Percentiles rank a stretch among this genome's conserved stretches.
phyloP scores from a whole-genome alignment of 2,329 filamentous ascomycete genomes.

The Ophiocordyceps camponoti-rufipedis region DNA sequence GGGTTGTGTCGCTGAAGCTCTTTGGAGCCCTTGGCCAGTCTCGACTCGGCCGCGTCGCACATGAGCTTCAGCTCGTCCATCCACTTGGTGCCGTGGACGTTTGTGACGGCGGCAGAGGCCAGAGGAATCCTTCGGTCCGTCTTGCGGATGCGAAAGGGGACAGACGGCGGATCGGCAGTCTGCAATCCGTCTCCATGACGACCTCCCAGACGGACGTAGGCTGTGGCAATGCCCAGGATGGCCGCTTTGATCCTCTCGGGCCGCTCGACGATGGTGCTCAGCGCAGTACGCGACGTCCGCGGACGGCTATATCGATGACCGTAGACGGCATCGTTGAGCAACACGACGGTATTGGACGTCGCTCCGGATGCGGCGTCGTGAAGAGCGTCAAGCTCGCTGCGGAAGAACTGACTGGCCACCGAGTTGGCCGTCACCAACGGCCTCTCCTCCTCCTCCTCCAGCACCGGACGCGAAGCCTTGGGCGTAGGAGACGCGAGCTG shows the following conservation, averaged over 20 bases:
- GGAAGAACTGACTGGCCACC: conserved; percentile 51
- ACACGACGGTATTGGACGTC: conserved; percentile 49
- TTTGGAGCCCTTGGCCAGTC: conserved; percentile 57
- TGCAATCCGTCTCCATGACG: conserved; percentile 54
- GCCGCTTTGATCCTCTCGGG: conserved; percentile 80
- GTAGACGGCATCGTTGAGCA: conserved; percentile 88
- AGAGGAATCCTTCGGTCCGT: conserved; percentile 56
- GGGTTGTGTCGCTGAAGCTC: conserved; percentile 55
- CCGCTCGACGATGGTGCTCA: conserved; percentile 77
- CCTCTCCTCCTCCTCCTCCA: conserved; percentile 14
- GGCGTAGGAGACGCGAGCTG: conserved; percentile 24
- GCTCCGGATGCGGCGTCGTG: conserved; percentile 22
- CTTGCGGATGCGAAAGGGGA: conserved; percentile 74
- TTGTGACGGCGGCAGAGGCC: conserved; percentile 60
- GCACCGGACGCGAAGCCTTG: conserved; percentile 16
- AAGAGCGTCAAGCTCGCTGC: conserved; percentile 48
- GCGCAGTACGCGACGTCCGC: conserved; percentile 49
- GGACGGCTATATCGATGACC: conserved; percentile 82
- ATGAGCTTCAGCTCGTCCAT: conserved; percentile 80
- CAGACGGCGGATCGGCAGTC: conserved; percentile 32
- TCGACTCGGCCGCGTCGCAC: conserved; percentile 65
- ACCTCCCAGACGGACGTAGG: conserved; percentile 79
- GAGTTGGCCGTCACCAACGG: conserved; percentile 28
- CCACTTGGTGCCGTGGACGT: conserved; percentile 82
- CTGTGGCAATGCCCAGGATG: conserved; percentile 63